Conservation (phyloP, 2,329 filamentous ascomycete genomes). For the Arthrocladium fulminans region DNA sequence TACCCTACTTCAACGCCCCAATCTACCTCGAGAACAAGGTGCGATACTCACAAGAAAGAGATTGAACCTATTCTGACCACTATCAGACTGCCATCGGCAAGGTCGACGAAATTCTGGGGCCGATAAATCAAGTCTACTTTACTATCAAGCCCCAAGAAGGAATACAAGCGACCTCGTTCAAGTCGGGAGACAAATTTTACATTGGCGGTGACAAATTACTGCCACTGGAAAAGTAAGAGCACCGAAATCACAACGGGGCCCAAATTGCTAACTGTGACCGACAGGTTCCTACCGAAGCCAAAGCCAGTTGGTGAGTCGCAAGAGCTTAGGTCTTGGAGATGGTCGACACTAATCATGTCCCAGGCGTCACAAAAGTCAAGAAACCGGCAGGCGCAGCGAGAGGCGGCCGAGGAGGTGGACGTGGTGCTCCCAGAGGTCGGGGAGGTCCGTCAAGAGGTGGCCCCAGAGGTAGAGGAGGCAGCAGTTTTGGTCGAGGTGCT, state of each 20-base stretch:
- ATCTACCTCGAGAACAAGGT: slow-evolving; percentile 99
- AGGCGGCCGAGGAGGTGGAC: slow-evolving; percentile 28
- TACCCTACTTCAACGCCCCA: slow-evolving; percentile 97
- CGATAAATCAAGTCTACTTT: slow-evolving; percentile 97
- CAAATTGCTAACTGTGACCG: slow-evolving; percentile 19
- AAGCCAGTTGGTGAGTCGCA: slow-evolving; percentile 46
- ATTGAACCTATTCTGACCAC: slow-evolving; percentile 1
- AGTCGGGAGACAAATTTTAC: slow-evolving; percentile 93
- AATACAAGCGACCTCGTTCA: slow-evolving; percentile 90
- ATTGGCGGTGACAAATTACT: slow-evolving; percentile 91
- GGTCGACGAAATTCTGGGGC: slow-evolving; percentile 94
- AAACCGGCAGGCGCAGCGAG: slow-evolving; percentile 34
- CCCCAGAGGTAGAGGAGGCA: slow-evolving; percentile 44
- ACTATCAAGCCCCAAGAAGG: slow-evolving; percentile 96
- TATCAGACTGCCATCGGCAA: slow-evolving; percentile 75
- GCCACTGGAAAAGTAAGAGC: slow-evolving; percentile 66
- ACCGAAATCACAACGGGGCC: not conserved
- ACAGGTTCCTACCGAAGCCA: slow-evolving; percentile 81
- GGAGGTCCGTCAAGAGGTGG: slow-evolving; percentile 36
- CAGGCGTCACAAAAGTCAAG: slow-evolving; percentile 39
- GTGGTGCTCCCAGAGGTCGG: slow-evolving; percentile 36
- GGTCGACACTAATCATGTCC: slow-evolving; percentile 33
- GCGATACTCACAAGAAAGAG: slow-evolving; percentile 17
- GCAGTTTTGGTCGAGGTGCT: slow-evolving; percentile 31
- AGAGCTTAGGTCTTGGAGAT: slow-evolving; percentile 8